Percentiles rank a stretch among this genome's conserved stretches.
Conservation (phyloP, 192 early-diverging fungal genomes). For the Dispira parvispora region DNA sequence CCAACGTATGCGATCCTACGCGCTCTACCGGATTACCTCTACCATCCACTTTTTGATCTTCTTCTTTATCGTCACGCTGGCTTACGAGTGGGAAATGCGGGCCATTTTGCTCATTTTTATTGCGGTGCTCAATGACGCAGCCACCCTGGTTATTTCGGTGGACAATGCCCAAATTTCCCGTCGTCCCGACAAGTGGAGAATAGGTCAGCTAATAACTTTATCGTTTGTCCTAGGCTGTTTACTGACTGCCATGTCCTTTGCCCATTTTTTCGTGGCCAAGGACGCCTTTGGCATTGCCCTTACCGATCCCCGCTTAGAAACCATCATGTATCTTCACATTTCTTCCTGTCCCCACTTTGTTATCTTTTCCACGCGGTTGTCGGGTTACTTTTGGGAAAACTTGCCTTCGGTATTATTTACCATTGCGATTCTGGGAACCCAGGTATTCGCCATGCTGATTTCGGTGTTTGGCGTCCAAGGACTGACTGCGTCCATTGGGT, state of each 20-base stretch:
- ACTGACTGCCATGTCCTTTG: constrained; percentile 62
- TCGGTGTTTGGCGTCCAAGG: constrained; percentile 51
- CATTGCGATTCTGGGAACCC: constrained; percentile 67
- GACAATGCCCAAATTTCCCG: constrained; percentile 86
- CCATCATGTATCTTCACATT: constrained; percentile 89
- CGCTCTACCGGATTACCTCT: constrained; percentile 87
- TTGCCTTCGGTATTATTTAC: constrained; percentile 66
- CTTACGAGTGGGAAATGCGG: constrained; percentile 64
- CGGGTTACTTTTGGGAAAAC: constrained; percentile 77
- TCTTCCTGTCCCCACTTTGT: constrained; percentile 85
- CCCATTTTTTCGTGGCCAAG: constrained; percentile 64
- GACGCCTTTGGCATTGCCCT: constrained; percentile 36
- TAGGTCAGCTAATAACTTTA: constrained; percentile 76
- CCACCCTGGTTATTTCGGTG: constrained; percentile 78
- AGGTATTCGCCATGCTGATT: constrained; percentile 77
- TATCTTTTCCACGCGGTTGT: constrained; percentile 82
- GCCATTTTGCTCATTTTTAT: constrained; percentile 73
- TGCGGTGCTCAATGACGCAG: constrained; percentile 82
- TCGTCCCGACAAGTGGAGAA: constrained; percentile 85
- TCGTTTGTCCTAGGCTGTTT: constrained; percentile 59
- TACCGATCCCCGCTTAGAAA: constrained; percentile 36
- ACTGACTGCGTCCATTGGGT: constrained; percentile 43
- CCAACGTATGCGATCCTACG: constrained; percentile 87
- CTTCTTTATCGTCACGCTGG: constrained; percentile 82
- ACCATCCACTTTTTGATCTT: constrained; percentile 92